Percentiles rank a stretch among this genome's conserved stretches.
Evolutionary conservation across 2,329 filamentous ascomycete species (phyloP).

Genomic region (Colletotrichum camelliae): DNA sequence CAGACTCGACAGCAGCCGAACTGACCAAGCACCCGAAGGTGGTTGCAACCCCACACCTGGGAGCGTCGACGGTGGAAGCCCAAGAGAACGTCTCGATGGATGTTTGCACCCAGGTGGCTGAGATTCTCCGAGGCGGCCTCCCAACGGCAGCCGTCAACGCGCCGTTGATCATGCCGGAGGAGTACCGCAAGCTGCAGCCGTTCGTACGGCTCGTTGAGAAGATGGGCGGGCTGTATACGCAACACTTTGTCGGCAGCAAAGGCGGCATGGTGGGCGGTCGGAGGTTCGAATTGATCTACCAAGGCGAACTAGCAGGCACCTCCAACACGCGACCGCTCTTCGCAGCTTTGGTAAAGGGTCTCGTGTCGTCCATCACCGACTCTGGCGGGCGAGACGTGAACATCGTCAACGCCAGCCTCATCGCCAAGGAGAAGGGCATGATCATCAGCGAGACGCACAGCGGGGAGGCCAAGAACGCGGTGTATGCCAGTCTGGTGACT

Average conservation of each 20-base stretch:
- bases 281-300: slow-evolving; percentile 78
- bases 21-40: slow-evolving; percentile 74
- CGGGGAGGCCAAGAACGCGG: slow-evolving; percentile 64
- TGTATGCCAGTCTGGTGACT: slow-evolving; percentile 75
- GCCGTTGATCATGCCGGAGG: slow-evolving; percentile 80
- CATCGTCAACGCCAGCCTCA: slow-evolving; percentile 80
- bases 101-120: slow-evolving; percentile 79
- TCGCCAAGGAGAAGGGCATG: slow-evolving; percentile 78
- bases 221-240: slow-evolving; percentile 80
- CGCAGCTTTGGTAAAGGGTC: slow-evolving; percentile 78
- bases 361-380: slow-evolving; percentile 72
- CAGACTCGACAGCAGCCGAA: slow-evolving; percentile 60
- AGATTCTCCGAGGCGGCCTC: slow-evolving; percentile 74
- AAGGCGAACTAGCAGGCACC: slow-evolving; percentile 74
- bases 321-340: slow-evolving; percentile 80
- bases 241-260: slow-evolving; percentile 64
- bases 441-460: slow-evolving; percentile 76
- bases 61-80: slow-evolving; percentile 80
- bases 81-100: slow-evolving; percentile 86
- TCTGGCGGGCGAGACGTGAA: slow-evolving; percentile 74
- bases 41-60: slow-evolving; percentile 80
- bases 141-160: slow-evolving; percentile 82
- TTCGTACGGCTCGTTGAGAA: slow-evolving; percentile 79
- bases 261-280: slow-evolving; percentile 61
- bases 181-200: slow-evolving; percentile 78